Base-by-base conservation (phyloP, 768 basidiomycete species). In the Suillus decipiens region DNA sequence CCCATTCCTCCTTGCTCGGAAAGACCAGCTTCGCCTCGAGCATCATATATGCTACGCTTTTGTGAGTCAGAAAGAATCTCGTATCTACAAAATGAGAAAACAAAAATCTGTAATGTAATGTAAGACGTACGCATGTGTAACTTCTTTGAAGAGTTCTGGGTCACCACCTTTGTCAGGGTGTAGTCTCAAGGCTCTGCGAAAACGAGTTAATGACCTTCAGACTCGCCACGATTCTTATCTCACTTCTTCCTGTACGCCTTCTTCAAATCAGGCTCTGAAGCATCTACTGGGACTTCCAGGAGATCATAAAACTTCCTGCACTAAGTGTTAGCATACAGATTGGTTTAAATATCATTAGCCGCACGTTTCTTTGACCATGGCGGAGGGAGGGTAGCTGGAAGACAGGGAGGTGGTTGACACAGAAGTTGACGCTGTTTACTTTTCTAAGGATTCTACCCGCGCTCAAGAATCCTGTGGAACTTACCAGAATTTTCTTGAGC, bases 131-230 rank as follows among this genome's bases (percentile, higher is more conserved):
- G 93, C 93, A 80, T 95, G 93, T 11, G 93, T 96, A 42, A 99
- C 91, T 74, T 98, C 94, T 74, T 99, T 98, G 89, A 99, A 99
- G 60, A 92, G 77, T 76, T 99, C 96, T 31, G 95, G 95, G 70
- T 97, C 96, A 62, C 95, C 95, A 54, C 95, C 95, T 78, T 96
- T 96, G 84, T 95, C 93, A 24, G 93, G 93, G 74, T 95, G 93
- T 67, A 94, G 78, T 62, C 90, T 86, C 58, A 95, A 77, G 11
- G 93, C 93, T 76, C 93, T 95, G 63, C 47, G 22, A 60, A 60
- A 67, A n/a, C 59, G 28, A 58, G 24, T 65, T 28, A 64, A 61
- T 50, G 48, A 33, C 58, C 39, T 47, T 45, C 56, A 45, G 41
- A n/a, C 17, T 64, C 34, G 61, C 54, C 48, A 53, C 33, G n/a